Conservation (phyloP, 371 early-diverging fungal genomes). For the Quaeritorhiza haematococci region DNA sequence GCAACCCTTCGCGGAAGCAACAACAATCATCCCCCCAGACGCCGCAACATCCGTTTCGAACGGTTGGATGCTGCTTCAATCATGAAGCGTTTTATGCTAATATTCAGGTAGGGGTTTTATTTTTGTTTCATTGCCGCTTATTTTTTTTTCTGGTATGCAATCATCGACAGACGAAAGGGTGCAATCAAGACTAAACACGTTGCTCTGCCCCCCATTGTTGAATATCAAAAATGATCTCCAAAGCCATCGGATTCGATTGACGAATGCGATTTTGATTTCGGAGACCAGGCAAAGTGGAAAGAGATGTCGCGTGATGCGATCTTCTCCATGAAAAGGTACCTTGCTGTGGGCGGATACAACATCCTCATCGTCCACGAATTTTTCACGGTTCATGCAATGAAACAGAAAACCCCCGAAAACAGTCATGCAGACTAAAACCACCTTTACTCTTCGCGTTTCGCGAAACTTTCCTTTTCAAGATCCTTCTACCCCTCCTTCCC, state of each 20-base stretch:
- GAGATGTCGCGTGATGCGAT: slow-evolving; percentile 20
- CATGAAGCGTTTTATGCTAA: slow-evolving; percentile 31
- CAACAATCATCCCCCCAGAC: slow-evolving; percentile 4
- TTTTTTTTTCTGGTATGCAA: too few relatives aligned
- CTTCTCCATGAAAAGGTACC: slow-evolving; percentile 15
- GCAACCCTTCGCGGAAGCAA: too few relatives aligned
- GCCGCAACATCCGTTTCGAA: slow-evolving; percentile 16
- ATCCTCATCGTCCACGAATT: background rate
- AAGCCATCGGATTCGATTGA: slow-evolving; percentile 12
- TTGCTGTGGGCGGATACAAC: background rate
- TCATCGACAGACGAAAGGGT: background rate
- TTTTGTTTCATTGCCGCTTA: background rate
- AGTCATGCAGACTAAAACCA: background rate
- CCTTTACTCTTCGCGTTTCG: too few relatives aligned
- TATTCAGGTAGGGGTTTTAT: slow-evolving; percentile 7
- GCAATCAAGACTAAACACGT: too few relatives aligned
- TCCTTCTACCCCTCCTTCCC: slow-evolving; percentile 9
- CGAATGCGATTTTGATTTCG: slow-evolving; percentile 12
- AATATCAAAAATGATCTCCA: too few relatives aligned
- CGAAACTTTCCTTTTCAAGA: too few relatives aligned
- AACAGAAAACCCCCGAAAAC: background rate
- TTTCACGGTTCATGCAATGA: background rate
- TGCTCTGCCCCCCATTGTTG: too few relatives aligned
- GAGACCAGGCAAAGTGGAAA: slow-evolving; percentile 27
- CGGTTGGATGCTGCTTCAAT: slow-evolving; percentile 32